phyloP scores from a whole-genome alignment of 139 green algal species.

The Coccomyxa sp. region DNA sequence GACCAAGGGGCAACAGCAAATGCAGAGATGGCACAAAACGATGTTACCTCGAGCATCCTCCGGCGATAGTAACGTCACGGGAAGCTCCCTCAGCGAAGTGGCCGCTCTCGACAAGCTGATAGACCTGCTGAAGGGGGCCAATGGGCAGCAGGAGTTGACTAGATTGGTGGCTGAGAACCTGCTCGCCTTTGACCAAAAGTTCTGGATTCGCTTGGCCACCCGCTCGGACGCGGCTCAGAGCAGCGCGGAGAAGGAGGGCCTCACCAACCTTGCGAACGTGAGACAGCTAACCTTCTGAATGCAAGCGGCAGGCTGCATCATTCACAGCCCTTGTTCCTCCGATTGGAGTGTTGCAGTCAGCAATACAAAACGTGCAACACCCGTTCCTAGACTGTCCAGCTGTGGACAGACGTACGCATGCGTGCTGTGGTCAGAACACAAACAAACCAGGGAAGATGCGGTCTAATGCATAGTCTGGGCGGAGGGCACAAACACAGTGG shows the following conservation, averaged over 20 bases:
- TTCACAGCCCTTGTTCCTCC: no score
- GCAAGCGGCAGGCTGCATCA: background rate
- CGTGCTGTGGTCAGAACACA: no score
- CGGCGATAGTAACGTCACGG: background rate
- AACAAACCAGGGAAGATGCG: no score
- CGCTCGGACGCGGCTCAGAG: conserved; percentile 58
- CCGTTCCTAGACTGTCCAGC: no score
- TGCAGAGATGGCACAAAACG: no score
- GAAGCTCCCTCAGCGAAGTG: conserved; percentile 42
- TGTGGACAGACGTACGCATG: no score
- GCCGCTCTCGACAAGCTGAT: conserved; percentile 76
- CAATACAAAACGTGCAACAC: no score
- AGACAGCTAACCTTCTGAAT: conserved; percentile 1
- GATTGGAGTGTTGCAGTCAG: no score
- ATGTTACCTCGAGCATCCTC: no score
- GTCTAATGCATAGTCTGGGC: no score
- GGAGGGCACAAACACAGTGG: no score
- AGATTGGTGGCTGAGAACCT: conserved; percentile 82
- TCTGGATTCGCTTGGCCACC: conserved; percentile 87
- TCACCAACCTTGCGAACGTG: conserved; percentile 36
- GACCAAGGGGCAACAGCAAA: no score
- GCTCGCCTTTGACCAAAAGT: conserved; percentile 78
- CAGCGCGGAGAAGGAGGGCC: conserved; percentile 46
- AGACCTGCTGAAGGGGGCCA: conserved; percentile 45
- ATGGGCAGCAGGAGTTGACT: conserved; percentile 41